Conservation (phyloP, 768 basidiomycete genomes). For the Boletus coccyginus region DNA sequence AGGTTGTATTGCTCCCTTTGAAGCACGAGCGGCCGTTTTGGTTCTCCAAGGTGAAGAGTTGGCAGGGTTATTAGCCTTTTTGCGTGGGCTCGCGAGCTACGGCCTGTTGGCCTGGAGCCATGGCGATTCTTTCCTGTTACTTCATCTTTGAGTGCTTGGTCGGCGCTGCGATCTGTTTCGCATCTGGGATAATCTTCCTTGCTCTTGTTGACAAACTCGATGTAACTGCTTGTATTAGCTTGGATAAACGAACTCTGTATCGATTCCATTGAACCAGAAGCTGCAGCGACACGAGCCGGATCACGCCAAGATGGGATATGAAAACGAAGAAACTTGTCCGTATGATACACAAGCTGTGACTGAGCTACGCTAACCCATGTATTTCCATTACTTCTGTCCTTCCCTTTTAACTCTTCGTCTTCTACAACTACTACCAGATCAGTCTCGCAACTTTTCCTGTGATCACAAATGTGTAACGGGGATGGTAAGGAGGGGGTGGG, state of each 20-base stretch:
- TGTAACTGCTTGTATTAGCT: background rate
- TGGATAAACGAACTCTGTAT: background rate
- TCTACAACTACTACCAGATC: constrained; percentile 31
- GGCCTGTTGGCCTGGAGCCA: background rate
- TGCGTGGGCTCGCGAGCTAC: background rate
- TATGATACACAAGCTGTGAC: constrained; percentile 32
- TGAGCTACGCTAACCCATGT: constrained; percentile 25
- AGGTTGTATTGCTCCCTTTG: constrained; percentile 62
- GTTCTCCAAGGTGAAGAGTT: constrained; percentile 89
- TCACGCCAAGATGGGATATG: background rate
- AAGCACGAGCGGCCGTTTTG: constrained; percentile 90
- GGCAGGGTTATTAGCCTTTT: constrained; percentile 31
- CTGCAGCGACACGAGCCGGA: background rate
- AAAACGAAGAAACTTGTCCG: constrained; percentile 7
- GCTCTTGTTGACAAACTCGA: background rate
- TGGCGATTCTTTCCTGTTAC: too few relatives aligned
- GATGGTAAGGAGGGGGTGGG: background rate
- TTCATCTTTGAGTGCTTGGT: too few relatives aligned
- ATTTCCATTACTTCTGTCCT: constrained; percentile 34
- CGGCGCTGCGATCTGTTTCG: too few relatives aligned
- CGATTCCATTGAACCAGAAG: background rate
- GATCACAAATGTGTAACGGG: constrained; percentile 21
- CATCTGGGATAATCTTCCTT: background rate
- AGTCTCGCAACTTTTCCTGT: constrained; percentile 19
- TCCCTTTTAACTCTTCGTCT: constrained; percentile 18